Evolutionary conservation across 2,329 filamentous ascomycete genomes (phyloP).

Genomic region (Colletotrichum karsti): DNA sequence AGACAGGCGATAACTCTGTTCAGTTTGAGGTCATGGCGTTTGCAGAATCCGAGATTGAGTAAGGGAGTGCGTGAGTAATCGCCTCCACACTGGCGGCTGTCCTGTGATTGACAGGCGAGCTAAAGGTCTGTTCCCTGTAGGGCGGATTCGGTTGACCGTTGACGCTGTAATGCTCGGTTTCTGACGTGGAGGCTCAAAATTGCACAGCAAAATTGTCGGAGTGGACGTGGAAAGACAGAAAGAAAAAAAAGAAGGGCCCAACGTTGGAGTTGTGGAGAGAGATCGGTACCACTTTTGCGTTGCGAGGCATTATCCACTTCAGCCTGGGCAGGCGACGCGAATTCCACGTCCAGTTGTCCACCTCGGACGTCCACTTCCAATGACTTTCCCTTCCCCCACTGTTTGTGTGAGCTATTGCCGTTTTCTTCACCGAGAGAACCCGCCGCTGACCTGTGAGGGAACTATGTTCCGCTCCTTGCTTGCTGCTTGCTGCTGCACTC

Average conservation of each 20-base stretch:
- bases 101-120: neutral
- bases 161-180: neutral
- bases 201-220: neutral
- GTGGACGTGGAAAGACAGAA: neutral
- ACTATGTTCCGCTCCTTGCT: too few species aligned
- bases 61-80: neutral
- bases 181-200: neutral
- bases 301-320: slow-evolving; percentile 4
- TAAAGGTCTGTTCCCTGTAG: slow-evolving; percentile 1
- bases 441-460: neutral
- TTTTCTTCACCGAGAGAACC: too few species aligned
- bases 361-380: too few species aligned
- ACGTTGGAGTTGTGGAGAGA: slow-evolving; percentile 1
- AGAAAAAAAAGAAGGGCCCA: neutral
- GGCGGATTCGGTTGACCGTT: neutral
- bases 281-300: neutral
- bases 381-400: too few species aligned
- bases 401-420: too few species aligned
- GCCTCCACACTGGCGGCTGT: neutral
- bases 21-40: neutral
- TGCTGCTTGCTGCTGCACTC: neutral
- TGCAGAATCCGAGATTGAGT: neutral
- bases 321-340: slow-evolving; percentile 1
- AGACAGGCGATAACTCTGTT: neutral
- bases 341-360: neutral